Conservation (phyloP, 2,329 filamentous ascomycete species). For the Sporothrix pseudoabietina region DNA sequence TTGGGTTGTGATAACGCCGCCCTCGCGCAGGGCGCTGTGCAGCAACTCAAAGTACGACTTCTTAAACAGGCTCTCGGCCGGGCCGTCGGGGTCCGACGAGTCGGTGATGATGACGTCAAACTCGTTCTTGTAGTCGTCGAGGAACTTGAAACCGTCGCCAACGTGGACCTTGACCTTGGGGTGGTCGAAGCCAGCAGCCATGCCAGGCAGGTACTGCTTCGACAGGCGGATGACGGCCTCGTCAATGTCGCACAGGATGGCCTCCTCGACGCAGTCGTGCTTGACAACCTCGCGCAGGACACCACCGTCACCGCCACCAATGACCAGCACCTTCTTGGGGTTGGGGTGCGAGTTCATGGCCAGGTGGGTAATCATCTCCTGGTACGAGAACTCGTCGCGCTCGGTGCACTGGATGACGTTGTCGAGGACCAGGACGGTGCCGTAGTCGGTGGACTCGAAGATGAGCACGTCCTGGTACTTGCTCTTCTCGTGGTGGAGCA, state of each 20-base stretch:
- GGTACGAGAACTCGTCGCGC: conserved; percentile 98
- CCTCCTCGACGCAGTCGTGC: conserved; percentile 96
- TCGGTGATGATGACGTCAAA: conserved; percentile 99
- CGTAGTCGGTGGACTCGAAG: conserved; percentile 97
- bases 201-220: conserved; percentile 94
- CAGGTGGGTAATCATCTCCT: conserved; percentile 99
- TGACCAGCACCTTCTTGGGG: conserved; percentile 97
- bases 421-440: conserved; percentile 93
- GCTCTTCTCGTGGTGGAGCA: conserved; percentile 98
- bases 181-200: conserved; percentile 91
- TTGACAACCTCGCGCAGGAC: conserved; percentile 98
- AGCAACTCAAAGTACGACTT: conserved; percentile 98
- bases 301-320: conserved; percentile 95
- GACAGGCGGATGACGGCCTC: conserved; percentile 98
- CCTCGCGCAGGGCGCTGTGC: conserved; percentile 83
- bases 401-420: conserved; percentile 99
- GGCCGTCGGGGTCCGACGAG: conserved; percentile 94
- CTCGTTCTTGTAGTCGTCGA: conserved; percentile 91
- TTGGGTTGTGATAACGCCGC: conserved; percentile 99
- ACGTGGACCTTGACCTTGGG: conserved; percentile 91
- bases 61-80: conserved; percentile 94
- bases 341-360: conserved; percentile 98
- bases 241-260: conserved; percentile 96
- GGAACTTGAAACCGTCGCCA: conserved; percentile 98
- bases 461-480: conserved; percentile 98